Conservation (phyloP, 2,329 filamentous ascomycete species). For the Neoarthrinium moseri region DNA sequence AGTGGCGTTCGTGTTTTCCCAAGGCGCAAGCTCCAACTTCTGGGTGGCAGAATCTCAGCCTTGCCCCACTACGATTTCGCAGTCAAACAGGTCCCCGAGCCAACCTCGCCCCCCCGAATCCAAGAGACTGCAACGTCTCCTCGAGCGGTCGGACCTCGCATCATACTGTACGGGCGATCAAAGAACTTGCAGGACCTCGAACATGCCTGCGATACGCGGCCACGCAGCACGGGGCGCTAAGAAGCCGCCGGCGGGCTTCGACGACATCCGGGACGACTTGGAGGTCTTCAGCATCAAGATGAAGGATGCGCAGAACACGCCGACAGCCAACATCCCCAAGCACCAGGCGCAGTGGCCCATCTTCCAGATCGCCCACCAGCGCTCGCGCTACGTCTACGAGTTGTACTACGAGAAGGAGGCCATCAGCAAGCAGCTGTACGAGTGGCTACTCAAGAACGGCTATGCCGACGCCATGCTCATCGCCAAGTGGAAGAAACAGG, state of each 20-base stretch:
- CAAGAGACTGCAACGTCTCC: neutral
- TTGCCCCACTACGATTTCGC: conserved; percentile 27
- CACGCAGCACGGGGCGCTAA: conserved; percentile 76
- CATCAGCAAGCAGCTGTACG: conserved; percentile 88
- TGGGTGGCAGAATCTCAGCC: conserved; percentile 20
- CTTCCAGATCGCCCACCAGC: conserved; percentile 94
- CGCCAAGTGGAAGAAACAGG: conserved; percentile 99
- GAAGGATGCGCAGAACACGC: conserved; percentile 92
- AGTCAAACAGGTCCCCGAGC: no score
- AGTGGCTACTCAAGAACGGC: conserved; percentile 93
- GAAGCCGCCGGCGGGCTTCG: conserved; percentile 81
- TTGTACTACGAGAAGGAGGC: conserved; percentile 98
- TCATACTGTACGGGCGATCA: neutral
- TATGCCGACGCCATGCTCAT: conserved; percentile 96
- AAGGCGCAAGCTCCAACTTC: conserved; percentile 7
- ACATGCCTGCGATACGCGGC: conserved; percentile 72
- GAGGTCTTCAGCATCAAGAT: conserved; percentile 87
- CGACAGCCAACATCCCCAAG: conserved; percentile 74
- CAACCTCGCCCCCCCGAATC: no score
- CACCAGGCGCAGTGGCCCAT: conserved; percentile 96
- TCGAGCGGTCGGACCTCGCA: neutral
- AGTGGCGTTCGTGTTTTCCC: neutral
- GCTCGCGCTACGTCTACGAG: conserved; percentile 91
- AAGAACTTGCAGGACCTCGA: no score
- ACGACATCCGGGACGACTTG: conserved; percentile 83